Evolutionary conservation across 257 asterid genomes (phyloP), one percentile per base, ranked within the genome.

Genomic region (Vinca minor): DNA sequence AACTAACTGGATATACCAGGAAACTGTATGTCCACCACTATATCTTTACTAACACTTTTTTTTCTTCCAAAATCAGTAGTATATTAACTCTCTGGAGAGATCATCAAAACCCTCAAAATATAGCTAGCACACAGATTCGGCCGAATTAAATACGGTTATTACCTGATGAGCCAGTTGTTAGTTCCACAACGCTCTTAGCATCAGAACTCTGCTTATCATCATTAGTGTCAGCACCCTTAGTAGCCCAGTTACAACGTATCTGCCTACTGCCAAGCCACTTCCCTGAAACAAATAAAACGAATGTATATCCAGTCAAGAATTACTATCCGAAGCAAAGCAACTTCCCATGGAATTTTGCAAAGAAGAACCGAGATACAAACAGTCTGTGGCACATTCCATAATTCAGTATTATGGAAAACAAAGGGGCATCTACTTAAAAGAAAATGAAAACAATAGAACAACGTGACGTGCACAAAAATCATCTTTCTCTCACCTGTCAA

Each of bases 211-310:
- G 94, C 71, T 84, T 80, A 65, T 91, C 96, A 50, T 91, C 98
- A 65, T 80, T 80, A 68, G 78, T 49, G 59, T 77, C 84, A 59
- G 91, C 96, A 72, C 95, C 95, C 76, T 91, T 91, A 10, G 96
- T 64, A 50, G 96, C 98, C 96, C 98, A 91, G 76, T 91, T 91
- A 72, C 98, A 91, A 46, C 98, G 95, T 60, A 91, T 91, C 79
- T 87, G 96, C 78, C 96, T 84, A 78, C 88, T 91, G 35, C 96
- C 96, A 67, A 91, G 94, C 96, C 96, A 91, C 74, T 91, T 88
- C 63, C 96, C 96, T 91, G 80, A 25, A 60, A 64, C 53, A 60
- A 59, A 47, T 17, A 49, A 38, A 15, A 44, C 9, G 1, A 10
- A 1, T 5, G 1, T 10, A 15, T 44, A 57, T 12, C 12, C 69